Evolutionary conservation across 345 rosid genomes (phyloP).

Genomic region (Gossypium stocksii): DNA sequence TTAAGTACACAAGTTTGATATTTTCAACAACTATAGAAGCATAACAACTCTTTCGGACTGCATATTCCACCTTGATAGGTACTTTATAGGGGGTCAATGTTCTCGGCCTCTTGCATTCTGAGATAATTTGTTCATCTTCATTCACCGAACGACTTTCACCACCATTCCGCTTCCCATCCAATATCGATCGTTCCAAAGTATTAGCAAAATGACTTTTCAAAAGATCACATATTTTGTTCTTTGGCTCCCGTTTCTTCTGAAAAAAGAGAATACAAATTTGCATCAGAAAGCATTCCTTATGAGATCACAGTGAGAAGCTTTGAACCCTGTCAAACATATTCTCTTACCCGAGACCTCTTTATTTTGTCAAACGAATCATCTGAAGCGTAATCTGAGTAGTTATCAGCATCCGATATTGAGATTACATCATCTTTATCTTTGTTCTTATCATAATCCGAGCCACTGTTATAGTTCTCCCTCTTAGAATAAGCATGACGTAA

Average conservation of each 20-base stretch:
- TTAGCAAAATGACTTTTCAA: slow-evolving; percentile 34
- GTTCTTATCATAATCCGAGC: background rate
- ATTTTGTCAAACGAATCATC: background rate
- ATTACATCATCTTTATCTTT: background rate
- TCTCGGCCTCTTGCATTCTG: slow-evolving; percentile 31
- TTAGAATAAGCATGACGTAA: background rate
- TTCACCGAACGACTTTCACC: slow-evolving; percentile 17
- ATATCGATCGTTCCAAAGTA: slow-evolving; percentile 19
- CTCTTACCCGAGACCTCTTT: background rate
- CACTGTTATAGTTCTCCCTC: background rate
- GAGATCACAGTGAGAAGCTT: background rate
- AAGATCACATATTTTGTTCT: slow-evolving; percentile 27
- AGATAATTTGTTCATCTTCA: slow-evolving; percentile 9
- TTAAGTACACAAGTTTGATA: slow-evolving; percentile 48
- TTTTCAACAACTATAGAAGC: slow-evolving; percentile 45
- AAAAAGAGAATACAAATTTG: slow-evolving; percentile 37
- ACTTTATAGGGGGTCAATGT: slow-evolving; percentile 3
- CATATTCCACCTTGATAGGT: slow-evolving; percentile 15
- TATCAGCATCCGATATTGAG: background rate
- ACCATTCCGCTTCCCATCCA: slow-evolving; percentile 13
- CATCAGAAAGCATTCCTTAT: slow-evolving; percentile 37
- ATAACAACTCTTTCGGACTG: slow-evolving; percentile 29
- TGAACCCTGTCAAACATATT: background rate
- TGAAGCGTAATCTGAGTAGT: background rate
- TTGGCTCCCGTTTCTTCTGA: slow-evolving; percentile 32